Base-by-base conservation (phyloP, 805 yeast species). In the Maudiozyma serrabonitensis region DNA sequence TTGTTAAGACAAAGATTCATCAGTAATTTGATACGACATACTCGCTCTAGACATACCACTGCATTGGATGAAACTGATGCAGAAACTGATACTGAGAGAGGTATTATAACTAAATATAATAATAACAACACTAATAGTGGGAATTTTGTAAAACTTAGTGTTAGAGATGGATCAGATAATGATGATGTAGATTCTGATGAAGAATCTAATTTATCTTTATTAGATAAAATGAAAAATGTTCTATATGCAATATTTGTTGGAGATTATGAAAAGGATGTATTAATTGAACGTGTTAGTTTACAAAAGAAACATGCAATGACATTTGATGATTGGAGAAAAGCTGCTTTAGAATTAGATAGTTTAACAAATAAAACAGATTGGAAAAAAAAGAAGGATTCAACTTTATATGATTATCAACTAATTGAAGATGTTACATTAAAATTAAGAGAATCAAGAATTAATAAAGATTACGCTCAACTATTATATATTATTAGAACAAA, bases 401-500 rank as follows among this genome's bases (percentile, higher is more conserved):
- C 76, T 11, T 66, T 84, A 23, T 90, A 88, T 63, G 96, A 91
- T 66, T 80, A 80, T 59, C 71, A 78, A 50, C 66, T 84, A 44
- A 75, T 91, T 1, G 69, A 70, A 53, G 63, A 65, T 11, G 69
- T 79, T 48, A 66, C 87, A 43, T 54, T 58, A 3, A 83, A 82
- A 48, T 68, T 91, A 70, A 68, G 75, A 41, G 63, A 65, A 2
- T 88, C 93, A 0, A 71, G 96, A 32, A 38, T 62, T n/a, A 58
- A 68, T n/a, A 72, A 75, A 18, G 85, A 91, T 60, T 76, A 76
- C 56, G 70, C 76, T 50, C 72, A 75, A 43, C 64, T 90, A 34
- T 64, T 90, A 13, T 87, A 85, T 57, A 68, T 86, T n/a, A 79
- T 91, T 4, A 67, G 97, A 51, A 90, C 96, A 0, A 80, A 85